phyloP scores from a whole-genome alignment of 371 early-diverging fungal genomes.

The Rhizopus delemar region DNA sequence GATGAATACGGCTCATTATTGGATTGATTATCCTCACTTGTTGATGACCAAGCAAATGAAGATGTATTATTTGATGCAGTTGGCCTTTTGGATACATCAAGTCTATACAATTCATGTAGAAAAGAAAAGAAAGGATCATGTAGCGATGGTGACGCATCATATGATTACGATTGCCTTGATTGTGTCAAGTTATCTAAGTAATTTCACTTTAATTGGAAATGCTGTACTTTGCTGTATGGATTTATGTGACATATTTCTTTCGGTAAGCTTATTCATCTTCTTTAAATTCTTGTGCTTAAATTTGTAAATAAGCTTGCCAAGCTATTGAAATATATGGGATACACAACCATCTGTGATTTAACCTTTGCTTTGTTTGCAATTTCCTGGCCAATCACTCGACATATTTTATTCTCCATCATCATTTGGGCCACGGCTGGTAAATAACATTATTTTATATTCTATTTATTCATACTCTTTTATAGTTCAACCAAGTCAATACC shows the following conservation, averaged over 20 bases:
- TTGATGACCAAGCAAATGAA: constrained; percentile 58
- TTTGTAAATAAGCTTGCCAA: constrained; percentile 57
- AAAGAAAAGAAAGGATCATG: constrained; percentile 77
- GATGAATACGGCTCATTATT: constrained; percentile 67
- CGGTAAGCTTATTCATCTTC: constrained; percentile 38
- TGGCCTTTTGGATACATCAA: constrained; percentile 81
- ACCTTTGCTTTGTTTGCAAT: constrained; percentile 76
- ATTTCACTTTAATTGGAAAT: constrained; percentile 79
- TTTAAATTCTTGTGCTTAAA: neutral
- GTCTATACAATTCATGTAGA: constrained; percentile 73
- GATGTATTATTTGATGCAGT: constrained; percentile 76
- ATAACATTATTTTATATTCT: neutral
- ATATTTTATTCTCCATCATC: constrained; percentile 60
- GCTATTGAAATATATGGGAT: constrained; percentile 70
- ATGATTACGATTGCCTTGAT: constrained; percentile 73
- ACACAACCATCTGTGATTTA: constrained; percentile 64
- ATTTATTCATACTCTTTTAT: neutral
- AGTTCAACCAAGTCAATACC: constrained; percentile 52
- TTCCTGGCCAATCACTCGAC: constrained; percentile 79
- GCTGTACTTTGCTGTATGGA: constrained; percentile 82
- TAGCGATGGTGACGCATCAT: constrained; percentile 83
- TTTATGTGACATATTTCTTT: constrained; percentile 77
- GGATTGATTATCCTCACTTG: constrained; percentile 73
- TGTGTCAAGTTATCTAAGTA: constrained; percentile 66
- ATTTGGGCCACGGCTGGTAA: constrained; percentile 56